Conservation (phyloP, 768 basidiomycete genomes). For the Leccinum truebloodii region DNA sequence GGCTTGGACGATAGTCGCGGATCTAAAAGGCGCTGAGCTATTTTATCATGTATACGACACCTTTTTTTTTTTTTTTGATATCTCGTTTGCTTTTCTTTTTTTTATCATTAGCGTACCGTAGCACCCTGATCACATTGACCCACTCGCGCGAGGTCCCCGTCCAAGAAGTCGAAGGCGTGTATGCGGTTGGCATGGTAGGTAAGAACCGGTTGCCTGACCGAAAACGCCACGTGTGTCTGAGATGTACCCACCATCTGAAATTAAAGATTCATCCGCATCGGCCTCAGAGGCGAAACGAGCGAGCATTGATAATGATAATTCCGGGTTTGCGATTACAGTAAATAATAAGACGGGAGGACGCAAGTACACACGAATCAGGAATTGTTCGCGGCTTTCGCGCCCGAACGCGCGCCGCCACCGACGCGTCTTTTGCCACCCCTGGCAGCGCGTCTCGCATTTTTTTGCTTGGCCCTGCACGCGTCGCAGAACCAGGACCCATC, state of each 20-base stretch:
- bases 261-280: too few species aligned
- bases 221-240: not conserved
- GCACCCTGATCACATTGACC: not conserved
- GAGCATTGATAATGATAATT: not conserved
- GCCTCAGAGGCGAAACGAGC: too few species aligned
- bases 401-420: constrained; percentile 34
- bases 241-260: not conserved
- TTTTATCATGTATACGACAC: constrained; percentile 29
- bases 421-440: constrained; percentile 55
- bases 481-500: constrained; percentile 80
- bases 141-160: not conserved
- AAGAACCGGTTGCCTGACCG: not conserved
- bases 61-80: constrained; percentile 9
- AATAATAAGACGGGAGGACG: constrained; percentile 20
- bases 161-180: not conserved
- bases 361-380: constrained; percentile 20
- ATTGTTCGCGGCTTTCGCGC: constrained; percentile 31
- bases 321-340: constrained; percentile 22
- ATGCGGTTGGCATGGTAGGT: not conserved
- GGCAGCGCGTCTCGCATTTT: constrained; percentile 49
- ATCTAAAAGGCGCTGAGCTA: constrained; percentile 66
- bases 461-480: constrained; percentile 55
- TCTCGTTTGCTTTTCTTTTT: not conserved
- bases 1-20: constrained; percentile 65
- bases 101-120: not conserved